These are phyloP conservation scores for Quercus bicolor DNA, from an alignment of 306 rosid genomes.

Conservation along the genomic window DNA sequence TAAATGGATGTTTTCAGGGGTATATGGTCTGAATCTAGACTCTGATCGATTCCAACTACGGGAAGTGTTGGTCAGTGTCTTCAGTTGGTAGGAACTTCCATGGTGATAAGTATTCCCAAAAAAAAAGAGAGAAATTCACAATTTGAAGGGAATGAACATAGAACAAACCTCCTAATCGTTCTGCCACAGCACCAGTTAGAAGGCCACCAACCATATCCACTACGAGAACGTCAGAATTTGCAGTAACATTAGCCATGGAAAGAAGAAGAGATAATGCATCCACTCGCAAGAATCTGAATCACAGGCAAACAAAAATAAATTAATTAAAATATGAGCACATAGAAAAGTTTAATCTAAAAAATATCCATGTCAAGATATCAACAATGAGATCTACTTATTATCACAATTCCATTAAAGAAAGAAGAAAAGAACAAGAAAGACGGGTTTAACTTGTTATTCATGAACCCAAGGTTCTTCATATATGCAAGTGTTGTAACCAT, in stretches of 20 bases:
- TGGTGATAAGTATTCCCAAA: too few relatives aligned
- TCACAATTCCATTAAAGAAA: not conserved
- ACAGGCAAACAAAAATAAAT: constrained; percentile 15
- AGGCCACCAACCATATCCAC: constrained; percentile 91
- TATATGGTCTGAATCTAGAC: too few relatives aligned
- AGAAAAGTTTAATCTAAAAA: not conserved
- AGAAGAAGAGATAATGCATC: constrained; percentile 85
- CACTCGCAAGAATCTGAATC: constrained; percentile 76
- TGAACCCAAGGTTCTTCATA: not conserved
- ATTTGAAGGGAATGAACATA: constrained; percentile 12
- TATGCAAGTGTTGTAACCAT: not conserved
- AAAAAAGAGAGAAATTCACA: not conserved
- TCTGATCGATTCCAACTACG: too few relatives aligned
- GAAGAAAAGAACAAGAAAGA: not conserved
- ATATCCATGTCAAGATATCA: not conserved
- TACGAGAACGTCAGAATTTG: constrained; percentile 81
- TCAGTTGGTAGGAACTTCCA: too few relatives aligned
- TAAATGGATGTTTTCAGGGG: too few relatives aligned
- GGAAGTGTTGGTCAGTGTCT: too few relatives aligned
- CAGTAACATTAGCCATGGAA: constrained; percentile 77
- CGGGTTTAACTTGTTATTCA: not conserved
- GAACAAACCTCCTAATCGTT: constrained; percentile 82
- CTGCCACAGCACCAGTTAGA: constrained; percentile 94
- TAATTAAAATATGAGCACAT: not conserved
- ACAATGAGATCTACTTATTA: not conserved